These are phyloP conservation scores for Sporothrix brasiliensis DNA, from an alignment of 2,329 filamentous ascomycete species.

Conservation along the genomic window DNA sequence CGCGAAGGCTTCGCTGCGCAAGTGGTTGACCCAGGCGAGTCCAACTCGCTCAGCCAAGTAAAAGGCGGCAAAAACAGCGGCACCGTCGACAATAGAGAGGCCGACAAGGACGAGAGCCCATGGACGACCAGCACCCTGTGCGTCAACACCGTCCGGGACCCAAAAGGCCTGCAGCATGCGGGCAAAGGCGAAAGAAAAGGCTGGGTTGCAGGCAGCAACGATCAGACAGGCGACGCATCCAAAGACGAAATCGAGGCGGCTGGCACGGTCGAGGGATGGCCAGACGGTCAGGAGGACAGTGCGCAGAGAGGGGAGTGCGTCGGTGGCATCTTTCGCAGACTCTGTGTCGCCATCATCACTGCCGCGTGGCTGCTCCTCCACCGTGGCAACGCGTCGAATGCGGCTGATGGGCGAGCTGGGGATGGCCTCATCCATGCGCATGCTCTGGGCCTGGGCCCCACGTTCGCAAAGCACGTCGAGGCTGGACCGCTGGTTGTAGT, in stretches of 20 bases:
- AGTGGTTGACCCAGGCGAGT: constrained; percentile 74
- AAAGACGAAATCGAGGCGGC: constrained; percentile 59
- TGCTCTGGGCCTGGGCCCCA: constrained; percentile 29
- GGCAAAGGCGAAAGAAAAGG: constrained; percentile 76
- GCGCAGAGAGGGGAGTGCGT: constrained; percentile 45
- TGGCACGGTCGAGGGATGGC: constrained; percentile 59
- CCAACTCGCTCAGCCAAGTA: constrained; percentile 72
- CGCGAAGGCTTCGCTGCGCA: constrained; percentile 69
- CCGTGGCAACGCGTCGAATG: background rate
- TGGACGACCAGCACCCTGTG: constrained; percentile 53
- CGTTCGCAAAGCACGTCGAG: constrained; percentile 31
- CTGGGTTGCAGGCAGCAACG: constrained; percentile 65
- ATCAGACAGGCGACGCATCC: constrained; percentile 65
- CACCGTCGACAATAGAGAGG: constrained; percentile 67
- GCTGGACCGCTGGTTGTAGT: constrained; percentile 10
- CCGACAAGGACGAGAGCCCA: constrained; percentile 73
- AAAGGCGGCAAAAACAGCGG: constrained; percentile 66
- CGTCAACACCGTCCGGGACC: constrained; percentile 51
- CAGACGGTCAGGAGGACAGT: constrained; percentile 71
- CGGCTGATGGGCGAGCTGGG: constrained; percentile 8
- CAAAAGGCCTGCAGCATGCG: constrained; percentile 73
- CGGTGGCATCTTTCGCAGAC: background rate
- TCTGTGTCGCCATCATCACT: too few relatives aligned
- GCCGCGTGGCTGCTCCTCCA: background rate
- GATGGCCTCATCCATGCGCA: constrained; percentile 17